Evolutionary conservation across 2,329 filamentous ascomycete genomes (phyloP), one percentile per base, ranked within the genome.

Genomic region (Zymoseptoria passerinii): DNA sequence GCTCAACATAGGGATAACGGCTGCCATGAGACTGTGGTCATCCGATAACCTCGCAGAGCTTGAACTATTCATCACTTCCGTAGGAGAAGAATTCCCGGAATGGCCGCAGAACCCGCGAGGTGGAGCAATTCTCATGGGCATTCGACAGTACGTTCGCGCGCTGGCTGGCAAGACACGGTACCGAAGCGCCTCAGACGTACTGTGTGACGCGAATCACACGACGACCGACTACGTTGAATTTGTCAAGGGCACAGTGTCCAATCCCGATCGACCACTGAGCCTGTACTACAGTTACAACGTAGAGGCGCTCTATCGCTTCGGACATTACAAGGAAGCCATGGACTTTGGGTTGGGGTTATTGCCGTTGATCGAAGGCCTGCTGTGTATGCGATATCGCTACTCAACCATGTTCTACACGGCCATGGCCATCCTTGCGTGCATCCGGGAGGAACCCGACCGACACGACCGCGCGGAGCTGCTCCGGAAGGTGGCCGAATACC

Each of bases 51-150:
- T 85, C 52, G 76, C 78, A 13, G 88, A 92, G 57, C 75, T 90
- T 0, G 88, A 91, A 69, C 80, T 80, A 0, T 89, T 84, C 68
- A 87, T 86, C 65, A 81, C 84, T 52, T 89, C 86, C 61, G 81
- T 84, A n/a, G 87, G 85, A 60, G 82, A 90, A 61, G 88, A 91
- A 62, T 82, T 89, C 58, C 83, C 83, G 1, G 83, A 86, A 53
- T 92, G 88, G 88, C 77, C 84, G 52, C 76, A 80, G 50, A 88
- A 91, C 66, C 81, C 86, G 1, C 80, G 87, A 58, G 89, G 89
- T 16, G 89, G 89, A 2, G 83, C 84, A 0, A 76, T 90, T 54
- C 75, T 92, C 6, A 82, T 88, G 60, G 80, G 82, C 2, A 78
- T 86, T 3, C 77, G 86, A 53, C 88, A 92, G 69, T 79, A 82